phyloP scores from a whole-genome alignment of 2,329 filamentous ascomycete species.

The Epichloe hybrida region DNA sequence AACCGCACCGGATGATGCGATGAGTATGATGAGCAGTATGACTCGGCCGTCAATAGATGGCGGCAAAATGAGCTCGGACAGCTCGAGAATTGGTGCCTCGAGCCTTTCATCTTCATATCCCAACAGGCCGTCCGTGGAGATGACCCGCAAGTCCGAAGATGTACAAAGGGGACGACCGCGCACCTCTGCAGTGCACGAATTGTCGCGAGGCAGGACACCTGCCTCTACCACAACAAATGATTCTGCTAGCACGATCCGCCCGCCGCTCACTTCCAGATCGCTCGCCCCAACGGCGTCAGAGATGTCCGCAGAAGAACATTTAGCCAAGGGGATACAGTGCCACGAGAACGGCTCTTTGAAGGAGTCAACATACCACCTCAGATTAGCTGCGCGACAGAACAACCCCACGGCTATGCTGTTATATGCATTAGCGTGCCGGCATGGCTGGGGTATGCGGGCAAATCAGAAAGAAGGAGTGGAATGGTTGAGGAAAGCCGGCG shows the following conservation, averaged over 20 bases:
- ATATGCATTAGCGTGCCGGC: slow-evolving; percentile 86
- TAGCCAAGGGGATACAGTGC: slow-evolving; percentile 77
- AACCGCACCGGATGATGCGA: slow-evolving; percentile 23
- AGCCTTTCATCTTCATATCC: slow-evolving; percentile 31
- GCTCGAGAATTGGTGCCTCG: slow-evolving; percentile 21
- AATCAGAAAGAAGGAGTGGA: slow-evolving; percentile 82
- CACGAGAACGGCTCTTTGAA: slow-evolving; percentile 80
- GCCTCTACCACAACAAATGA: slow-evolving; percentile 38
- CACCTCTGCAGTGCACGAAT: slow-evolving; percentile 25
- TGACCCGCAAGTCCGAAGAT: slow-evolving; percentile 34
- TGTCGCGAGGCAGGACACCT: slow-evolving; percentile 28
- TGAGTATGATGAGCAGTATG: slow-evolving; percentile 17
- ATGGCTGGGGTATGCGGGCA: slow-evolving; percentile 94
- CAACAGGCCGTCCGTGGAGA: slow-evolving; percentile 32
- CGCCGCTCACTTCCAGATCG: slow-evolving; percentile 26
- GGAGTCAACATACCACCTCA: slow-evolving; percentile 91
- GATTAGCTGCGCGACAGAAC: slow-evolving; percentile 72
- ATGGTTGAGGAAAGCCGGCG: slow-evolving; percentile 86
- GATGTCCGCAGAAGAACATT: slow-evolving; percentile 74
- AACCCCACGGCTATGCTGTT: slow-evolving; percentile 91
- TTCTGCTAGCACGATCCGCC: slow-evolving; percentile 37
- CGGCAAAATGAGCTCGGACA: slow-evolving; percentile 36
- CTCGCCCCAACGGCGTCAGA: slow-evolving; percentile 48
- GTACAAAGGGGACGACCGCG: slow-evolving; percentile 31
- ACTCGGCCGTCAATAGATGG: slow-evolving; percentile 35